Evolutionary conservation across 2,329 filamentous ascomycete species (phyloP), one percentile per base, ranked within the genome.

Genomic region (Hypocreales sp.): DNA sequence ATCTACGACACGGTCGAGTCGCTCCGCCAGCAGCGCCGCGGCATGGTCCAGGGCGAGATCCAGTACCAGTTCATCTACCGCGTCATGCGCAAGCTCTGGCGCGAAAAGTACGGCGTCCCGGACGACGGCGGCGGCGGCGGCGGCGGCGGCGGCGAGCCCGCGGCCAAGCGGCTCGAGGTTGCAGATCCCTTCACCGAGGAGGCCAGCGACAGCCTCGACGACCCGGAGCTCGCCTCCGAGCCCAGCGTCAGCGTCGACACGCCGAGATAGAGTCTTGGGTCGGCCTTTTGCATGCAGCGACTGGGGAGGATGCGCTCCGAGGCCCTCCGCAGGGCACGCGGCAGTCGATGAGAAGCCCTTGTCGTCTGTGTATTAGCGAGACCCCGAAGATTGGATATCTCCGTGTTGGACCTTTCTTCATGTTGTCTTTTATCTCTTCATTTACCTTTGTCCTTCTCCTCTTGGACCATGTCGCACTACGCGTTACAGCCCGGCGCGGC

Each of bases 21-120:
- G 33, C 64, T 98, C 30, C 70, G 90, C 24, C 72, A 87, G 50
- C 90, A 98, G 59, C 70, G 90, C 12, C 80, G 82, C 58, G 81
- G 77, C 54, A 98, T 98, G 90, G 90, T 98, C 5, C 90, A 95
- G 55, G 77, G 80, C 24, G 79, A 87, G 40, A 50, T 66, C 25
- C 90, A 98, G 49, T 90, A 80, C 42, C 55, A 70, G 20, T 94
- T 95, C 48, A 69, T 98, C 31, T 95, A 98, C 55, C 73, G 84
- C 43, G 81, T 92, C 2, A 51, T 94, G 42, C 68, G 72, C 27
- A 78, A 83, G 47, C 58, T 72, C 29, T 86, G 79, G 74, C 56
- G 72, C 34, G 72, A 80, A 19, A 73, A 64, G 42, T 72, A 79
- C 42, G 58, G 60, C 17, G 15, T 38, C 11, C n/a, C 18, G 11